These are phyloP conservation scores for Candolleomyces eurysporus DNA, from an alignment of 768 basidiomycete species.

Conservation along the genomic window DNA sequence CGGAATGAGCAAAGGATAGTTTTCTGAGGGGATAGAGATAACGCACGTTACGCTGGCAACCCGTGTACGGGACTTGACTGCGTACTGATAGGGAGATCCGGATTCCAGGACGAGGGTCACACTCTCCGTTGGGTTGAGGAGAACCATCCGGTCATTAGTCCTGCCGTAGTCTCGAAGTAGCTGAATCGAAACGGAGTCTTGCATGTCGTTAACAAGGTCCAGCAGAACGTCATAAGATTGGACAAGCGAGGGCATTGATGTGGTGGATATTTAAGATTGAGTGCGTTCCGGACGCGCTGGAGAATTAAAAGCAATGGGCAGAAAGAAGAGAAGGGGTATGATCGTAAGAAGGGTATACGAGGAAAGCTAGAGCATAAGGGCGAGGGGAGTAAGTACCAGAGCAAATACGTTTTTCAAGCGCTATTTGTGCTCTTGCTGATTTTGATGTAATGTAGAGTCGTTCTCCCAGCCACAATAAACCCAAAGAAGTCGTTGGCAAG, in stretches of 20 bases:
- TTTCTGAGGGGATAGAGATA: too few species aligned
- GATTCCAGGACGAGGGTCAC: constrained; percentile 69
- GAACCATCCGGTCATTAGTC: constrained; percentile 48
- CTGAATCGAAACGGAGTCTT: constrained; percentile 61
- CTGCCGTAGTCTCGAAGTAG: constrained; percentile 63
- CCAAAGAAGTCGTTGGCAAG: constrained; percentile 1
- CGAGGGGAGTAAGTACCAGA: constrained; percentile 2
- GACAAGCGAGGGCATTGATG: constrained; percentile 55
- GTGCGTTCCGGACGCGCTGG: constrained; percentile 34
- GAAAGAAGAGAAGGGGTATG: not conserved
- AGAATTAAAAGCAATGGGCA: constrained; percentile 5
- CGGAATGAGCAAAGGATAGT: not conserved
- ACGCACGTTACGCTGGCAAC: constrained; percentile 71
- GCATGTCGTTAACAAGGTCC: constrained; percentile 69
- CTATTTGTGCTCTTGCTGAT: constrained; percentile 7
- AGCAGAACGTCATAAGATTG: constrained; percentile 65
- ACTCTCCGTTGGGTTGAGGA: constrained; percentile 61
- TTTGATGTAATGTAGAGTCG: constrained; percentile 6
- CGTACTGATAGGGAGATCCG: constrained; percentile 67
- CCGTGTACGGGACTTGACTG: constrained; percentile 60
- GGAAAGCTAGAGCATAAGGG: constrained; percentile 8
- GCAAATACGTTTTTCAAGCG: not conserved
- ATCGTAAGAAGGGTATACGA: not conserved
- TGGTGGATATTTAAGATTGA: constrained; percentile 7
- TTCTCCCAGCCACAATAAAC: constrained; percentile 4